phyloP scores from a whole-genome alignment of 2,329 filamentous ascomycete species.

The Trichoderma hamatum region DNA sequence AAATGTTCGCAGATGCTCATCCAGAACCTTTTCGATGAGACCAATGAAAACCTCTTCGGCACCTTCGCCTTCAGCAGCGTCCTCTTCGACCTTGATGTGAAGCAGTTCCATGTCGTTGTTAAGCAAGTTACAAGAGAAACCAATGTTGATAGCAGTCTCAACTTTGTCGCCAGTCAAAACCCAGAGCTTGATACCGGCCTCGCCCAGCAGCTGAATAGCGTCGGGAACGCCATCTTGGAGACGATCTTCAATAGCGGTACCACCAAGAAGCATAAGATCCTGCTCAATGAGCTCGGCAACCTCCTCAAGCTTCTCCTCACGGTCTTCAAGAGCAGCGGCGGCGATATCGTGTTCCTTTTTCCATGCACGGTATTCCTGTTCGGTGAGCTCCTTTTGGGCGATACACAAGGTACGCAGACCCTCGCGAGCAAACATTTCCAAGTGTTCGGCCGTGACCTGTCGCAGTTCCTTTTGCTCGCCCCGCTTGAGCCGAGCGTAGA shows the following conservation, averaged over 20 bases:
- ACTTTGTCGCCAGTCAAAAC: slow-evolving; percentile 98
- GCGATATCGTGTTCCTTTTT: slow-evolving; percentile 85
- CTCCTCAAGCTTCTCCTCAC: slow-evolving; percentile 90
- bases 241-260: slow-evolving; percentile 95
- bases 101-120: slow-evolving; percentile 98
- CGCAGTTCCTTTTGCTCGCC: slow-evolving; percentile 87
- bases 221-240: slow-evolving; percentile 96
- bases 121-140: slow-evolving; percentile 96
- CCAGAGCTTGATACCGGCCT: slow-evolving; percentile 98
- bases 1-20: slow-evolving; percentile 73
- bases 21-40: slow-evolving; percentile 69
- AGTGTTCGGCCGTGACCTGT: slow-evolving; percentile 82
- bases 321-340: slow-evolving; percentile 77
- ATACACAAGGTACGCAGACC: slow-evolving; percentile 94
- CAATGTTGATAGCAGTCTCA: slow-evolving; percentile 99
- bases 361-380: slow-evolving; percentile 84
- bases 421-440: slow-evolving; percentile 96
- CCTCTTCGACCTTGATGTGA: slow-evolving; percentile 81
- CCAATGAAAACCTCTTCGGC: slow-evolving; percentile 55
- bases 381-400: slow-evolving; percentile 76
- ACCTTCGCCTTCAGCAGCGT: slow-evolving; percentile 55
- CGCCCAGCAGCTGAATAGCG: slow-evolving; percentile 85
- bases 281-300: slow-evolving; percentile 91
- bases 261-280: slow-evolving; percentile 83
- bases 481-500: slow-evolving; percentile 85